These are phyloP conservation scores for Saccharomycopsis babjevae DNA, from an alignment of 805 yeast species.

Conservation along the genomic window DNA sequence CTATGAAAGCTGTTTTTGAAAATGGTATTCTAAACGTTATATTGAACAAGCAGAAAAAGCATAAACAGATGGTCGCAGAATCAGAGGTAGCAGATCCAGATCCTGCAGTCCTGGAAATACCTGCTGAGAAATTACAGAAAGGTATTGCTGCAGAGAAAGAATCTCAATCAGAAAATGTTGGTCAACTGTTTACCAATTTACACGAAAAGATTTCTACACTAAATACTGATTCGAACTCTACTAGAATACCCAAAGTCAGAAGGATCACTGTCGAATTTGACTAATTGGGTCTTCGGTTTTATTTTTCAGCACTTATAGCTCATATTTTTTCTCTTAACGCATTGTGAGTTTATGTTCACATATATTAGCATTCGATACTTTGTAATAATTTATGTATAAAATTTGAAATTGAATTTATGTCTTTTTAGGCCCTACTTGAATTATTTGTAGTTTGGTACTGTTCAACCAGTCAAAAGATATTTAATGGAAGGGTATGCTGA, in stretches of 20 bases:
- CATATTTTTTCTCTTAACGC: not conserved
- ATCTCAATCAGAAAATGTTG: not conserved
- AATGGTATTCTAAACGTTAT: conserved; percentile 35
- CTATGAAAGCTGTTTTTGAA: conserved; percentile 35
- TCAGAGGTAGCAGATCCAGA: not conserved
- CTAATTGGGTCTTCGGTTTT: not conserved
- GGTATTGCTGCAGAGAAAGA: not conserved
- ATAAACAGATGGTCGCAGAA: too few relatives aligned
- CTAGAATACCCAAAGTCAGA: conserved; percentile 18
- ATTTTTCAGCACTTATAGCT: not conserved
- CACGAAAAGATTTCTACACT: not conserved
- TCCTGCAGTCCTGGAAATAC: not conserved
- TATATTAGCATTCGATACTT: too few relatives aligned
- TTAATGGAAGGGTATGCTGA: too few relatives aligned
- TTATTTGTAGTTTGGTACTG: too few relatives aligned
- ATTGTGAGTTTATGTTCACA: too few relatives aligned
- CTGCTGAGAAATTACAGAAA: not conserved
- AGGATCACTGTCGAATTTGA: not conserved
- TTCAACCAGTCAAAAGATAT: too few relatives aligned
- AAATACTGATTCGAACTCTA: conserved; percentile 30
- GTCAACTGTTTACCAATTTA: not conserved
- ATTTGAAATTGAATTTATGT: too few relatives aligned
- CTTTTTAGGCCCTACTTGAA: too few relatives aligned
- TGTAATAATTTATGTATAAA: too few relatives aligned
- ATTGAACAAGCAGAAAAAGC: not conserved